Evolutionary conservation across 2,329 filamentous ascomycete genomes (phyloP), one percentile per base, ranked within the genome.

Genomic region (Arthrobotrys iridis): DNA sequence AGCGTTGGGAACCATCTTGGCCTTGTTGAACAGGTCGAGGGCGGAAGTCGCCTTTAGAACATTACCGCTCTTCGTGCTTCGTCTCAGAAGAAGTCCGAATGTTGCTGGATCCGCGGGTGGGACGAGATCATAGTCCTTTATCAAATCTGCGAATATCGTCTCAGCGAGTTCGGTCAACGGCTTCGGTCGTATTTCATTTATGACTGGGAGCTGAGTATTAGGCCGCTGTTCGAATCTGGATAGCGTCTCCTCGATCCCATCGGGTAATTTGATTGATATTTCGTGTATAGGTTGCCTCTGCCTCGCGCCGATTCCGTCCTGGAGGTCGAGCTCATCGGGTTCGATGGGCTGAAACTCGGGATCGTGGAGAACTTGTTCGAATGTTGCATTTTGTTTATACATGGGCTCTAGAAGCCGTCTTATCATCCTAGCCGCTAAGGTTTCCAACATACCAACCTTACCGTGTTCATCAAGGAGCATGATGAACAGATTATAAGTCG

Each of bases 161-260:
- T 67, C 52, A 2, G 70, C 20, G 10, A 60, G 30, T 4, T 24
- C 43, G 6, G 43, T 74, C 3, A 74, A 46, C 7, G 52, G 70
- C 24, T 74, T 66, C 3, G 70, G 70, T n/a, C 70, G 62, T 15
- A 74, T 67, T 13, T 74, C 70, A n/a, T 74, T 74, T 3, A 74
- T 45, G 18, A 74, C 26, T 3, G 70, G 62, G 8, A 74, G 45
- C 24, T 74, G 52, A 2, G 60, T 24, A 46, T 48, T 20, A 5
- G 60, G 60, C 18, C 24, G 43, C 15, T 62, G 55, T 40, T 74
- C 52, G 35, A 74, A 74, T 45, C 70, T 67, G 1, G 62, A 26
- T 4, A 74, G 70, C n/a, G 63, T 52, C 6, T 30, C 30, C 41
- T 74, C 70, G 7, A 74, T 48, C n/a, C 60, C 52, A 5, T 74